Conservation (phyloP, 2,329 filamentous ascomycete genomes). For the Basipetospora chlamydospora region DNA sequence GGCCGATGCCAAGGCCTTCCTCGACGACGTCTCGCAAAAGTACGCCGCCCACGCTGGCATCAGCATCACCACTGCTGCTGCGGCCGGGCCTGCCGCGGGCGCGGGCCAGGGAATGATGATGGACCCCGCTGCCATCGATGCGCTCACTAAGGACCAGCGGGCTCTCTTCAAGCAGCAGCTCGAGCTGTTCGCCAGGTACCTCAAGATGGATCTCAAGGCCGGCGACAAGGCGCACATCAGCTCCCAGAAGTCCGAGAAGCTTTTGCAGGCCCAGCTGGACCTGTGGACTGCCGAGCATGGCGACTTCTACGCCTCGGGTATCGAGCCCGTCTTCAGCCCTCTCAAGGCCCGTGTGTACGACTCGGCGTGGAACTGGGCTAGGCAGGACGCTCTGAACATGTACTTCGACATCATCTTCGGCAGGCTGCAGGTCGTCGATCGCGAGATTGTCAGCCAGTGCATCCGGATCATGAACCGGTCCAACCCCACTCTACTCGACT, state of each 20-base stretch:
- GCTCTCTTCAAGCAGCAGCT: conserved; percentile 97
- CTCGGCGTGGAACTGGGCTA: conserved; percentile 98
- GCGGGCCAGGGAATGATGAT: conserved; percentile 91
- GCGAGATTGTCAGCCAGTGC: conserved; percentile 96
- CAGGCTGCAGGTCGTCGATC: conserved; percentile 79
- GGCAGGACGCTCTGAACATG: conserved; percentile 94
- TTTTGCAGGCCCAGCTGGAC: conserved; percentile 85
- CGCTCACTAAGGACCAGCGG: conserved; percentile 90
- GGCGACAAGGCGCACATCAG: conserved; percentile 86
- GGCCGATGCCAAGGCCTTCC: conserved; percentile 77
- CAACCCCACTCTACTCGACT: conserved; percentile 87
- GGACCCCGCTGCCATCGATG: conserved; percentile 94
- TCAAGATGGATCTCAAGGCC: conserved; percentile 93
- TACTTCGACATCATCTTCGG: conserved; percentile 99
- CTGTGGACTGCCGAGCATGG: conserved; percentile 93
- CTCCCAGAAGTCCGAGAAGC: conserved; percentile 70
- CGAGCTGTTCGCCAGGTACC: conserved; percentile 84
- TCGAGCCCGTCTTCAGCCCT: conserved; percentile 83
- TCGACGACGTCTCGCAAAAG: conserved; percentile 79
- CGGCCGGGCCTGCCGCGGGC: conserved; percentile 57
- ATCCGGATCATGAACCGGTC: conserved; percentile 99
- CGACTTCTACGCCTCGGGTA: conserved; percentile 88
- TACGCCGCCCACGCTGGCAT: conserved; percentile 77
- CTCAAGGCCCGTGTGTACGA: conserved; percentile 95
- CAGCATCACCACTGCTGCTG: conserved; percentile 62